A percentile compares a stretch with the other conserved stretches of the same genome.
phyloP scores from a whole-genome alignment of 441 rosid genomes.

The Mallotus japonicus region DNA sequence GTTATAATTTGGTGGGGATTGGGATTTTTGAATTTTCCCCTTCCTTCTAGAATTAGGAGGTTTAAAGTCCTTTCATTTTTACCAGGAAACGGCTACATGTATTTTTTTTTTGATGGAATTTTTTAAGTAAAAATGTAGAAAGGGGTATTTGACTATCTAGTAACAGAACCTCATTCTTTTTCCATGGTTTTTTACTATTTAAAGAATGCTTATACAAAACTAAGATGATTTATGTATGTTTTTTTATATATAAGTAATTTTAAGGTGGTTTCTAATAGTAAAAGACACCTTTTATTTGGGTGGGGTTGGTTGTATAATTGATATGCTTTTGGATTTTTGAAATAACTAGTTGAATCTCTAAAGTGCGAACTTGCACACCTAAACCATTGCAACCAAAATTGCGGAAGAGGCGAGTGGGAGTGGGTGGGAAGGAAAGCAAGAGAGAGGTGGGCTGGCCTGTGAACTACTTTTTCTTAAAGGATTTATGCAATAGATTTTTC shows the following conservation, averaged over 20 bases:
- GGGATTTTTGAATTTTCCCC: background rate
- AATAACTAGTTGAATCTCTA: background rate
- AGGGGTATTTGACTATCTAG: too few relatives aligned
- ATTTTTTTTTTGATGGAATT: background rate
- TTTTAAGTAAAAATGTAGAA: too few relatives aligned
- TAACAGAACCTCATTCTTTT: too few relatives aligned
- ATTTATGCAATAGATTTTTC: background rate
- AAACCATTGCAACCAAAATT: too few relatives aligned
- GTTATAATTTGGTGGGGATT: background rate
- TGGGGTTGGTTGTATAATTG: too few relatives aligned
- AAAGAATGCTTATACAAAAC: too few relatives aligned
- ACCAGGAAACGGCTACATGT: background rate
- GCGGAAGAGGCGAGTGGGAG: background rate
- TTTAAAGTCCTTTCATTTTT: constrained; percentile 1
- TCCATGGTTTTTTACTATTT: too few relatives aligned
- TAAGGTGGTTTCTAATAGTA: too few relatives aligned
- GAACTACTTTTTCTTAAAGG: background rate
- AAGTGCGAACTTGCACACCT: too few relatives aligned
- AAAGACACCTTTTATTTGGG: too few relatives aligned
- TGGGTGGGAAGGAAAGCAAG: background rate
- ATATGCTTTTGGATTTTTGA: background rate
- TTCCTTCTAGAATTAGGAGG: background rate
- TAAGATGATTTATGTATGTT: too few relatives aligned
- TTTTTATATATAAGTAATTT: too few relatives aligned
- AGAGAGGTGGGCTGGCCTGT: background rate